These are phyloP conservation scores for Aspergillus hortae DNA, from an alignment of 2,329 filamentous ascomycete genomes.

Conservation along the genomic window DNA sequence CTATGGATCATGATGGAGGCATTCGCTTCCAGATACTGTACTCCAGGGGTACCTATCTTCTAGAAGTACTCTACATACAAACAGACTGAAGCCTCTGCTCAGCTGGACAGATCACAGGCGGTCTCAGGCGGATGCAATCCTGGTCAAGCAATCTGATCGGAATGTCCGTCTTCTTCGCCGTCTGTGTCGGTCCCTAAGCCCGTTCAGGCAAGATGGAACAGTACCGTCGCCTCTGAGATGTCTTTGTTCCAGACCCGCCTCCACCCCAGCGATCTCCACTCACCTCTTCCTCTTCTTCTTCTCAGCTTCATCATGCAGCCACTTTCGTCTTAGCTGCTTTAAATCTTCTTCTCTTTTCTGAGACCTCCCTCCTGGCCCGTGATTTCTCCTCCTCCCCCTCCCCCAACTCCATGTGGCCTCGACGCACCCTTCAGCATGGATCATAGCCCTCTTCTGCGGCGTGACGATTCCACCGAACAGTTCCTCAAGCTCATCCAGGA, in stretches of 20 bases:
- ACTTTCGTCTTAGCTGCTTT: conserved; percentile 1
- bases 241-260: conserved; percentile 11
- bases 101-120: too few species aligned
- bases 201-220: too few species aligned
- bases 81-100: too few species aligned
- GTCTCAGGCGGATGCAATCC: too few species aligned
- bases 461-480: conserved; percentile 31
- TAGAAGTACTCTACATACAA: too few species aligned
- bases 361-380: not conserved
- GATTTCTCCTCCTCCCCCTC: conserved; percentile 6
- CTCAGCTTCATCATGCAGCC: conserved; percentile 3
- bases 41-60: too few species aligned
- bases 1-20: too few species aligned
- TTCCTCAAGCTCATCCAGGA: conserved; percentile 44
- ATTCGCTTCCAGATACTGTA: too few species aligned
- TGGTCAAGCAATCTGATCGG: too few species aligned
- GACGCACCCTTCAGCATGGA: conserved; percentile 23
- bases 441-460: conserved; percentile 20
- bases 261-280: conserved; percentile 1
- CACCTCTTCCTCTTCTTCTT: not conserved
- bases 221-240: not conserved
- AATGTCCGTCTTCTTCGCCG: too few species aligned
- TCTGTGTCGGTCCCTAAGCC: too few species aligned
- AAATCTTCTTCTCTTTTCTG: too few species aligned
- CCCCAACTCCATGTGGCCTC: conserved; percentile 13